phyloP scores from a whole-genome alignment of 768 basidiomycete genomes.

The Vishniacozyma victoriae region DNA sequence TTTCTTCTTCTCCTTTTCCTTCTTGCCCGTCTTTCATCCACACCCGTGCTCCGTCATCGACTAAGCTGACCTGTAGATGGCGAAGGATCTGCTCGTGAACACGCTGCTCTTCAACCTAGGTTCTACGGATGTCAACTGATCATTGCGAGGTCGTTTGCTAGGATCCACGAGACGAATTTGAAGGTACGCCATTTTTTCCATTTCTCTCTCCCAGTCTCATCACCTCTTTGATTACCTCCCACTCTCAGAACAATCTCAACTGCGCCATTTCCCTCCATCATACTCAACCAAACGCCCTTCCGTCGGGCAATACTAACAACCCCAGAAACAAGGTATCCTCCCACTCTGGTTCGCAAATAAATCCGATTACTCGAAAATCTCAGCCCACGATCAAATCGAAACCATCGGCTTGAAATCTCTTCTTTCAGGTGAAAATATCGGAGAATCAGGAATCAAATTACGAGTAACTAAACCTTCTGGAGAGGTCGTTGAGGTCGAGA shows the following conservation, averaged over 20 bases:
- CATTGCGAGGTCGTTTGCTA: slow-evolving; percentile 86
- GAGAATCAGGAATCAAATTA: slow-evolving; percentile 53
- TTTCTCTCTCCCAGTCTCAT: not conserved
- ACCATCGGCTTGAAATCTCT: slow-evolving; percentile 75
- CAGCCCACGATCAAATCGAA: slow-evolving; percentile 67
- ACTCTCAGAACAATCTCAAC: no score
- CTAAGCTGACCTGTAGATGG: slow-evolving; percentile 55
- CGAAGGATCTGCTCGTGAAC: slow-evolving; percentile 95
- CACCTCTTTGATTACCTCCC: no score
- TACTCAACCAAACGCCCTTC: no score
- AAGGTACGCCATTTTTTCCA: slow-evolving; percentile 57
- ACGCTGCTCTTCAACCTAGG: slow-evolving; percentile 92
- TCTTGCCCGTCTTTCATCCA: not conserved
- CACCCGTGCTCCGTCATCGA: not conserved
- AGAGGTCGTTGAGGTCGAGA: slow-evolving; percentile 60
- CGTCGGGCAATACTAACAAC: no score
- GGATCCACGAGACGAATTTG: slow-evolving; percentile 96
- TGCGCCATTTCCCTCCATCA: no score
- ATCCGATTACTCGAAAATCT: slow-evolving; percentile 75
- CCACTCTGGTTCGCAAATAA: slow-evolving; percentile 92
- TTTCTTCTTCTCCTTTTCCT: not conserved
- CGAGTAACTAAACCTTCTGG: slow-evolving; percentile 65
- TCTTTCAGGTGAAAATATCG: slow-evolving; percentile 36
- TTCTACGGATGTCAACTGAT: slow-evolving; percentile 89
- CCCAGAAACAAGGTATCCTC: slow-evolving; percentile 96